phyloP scores from a whole-genome alignment of 75 land plant species.

The Sequoiadendron giganteum region DNA sequence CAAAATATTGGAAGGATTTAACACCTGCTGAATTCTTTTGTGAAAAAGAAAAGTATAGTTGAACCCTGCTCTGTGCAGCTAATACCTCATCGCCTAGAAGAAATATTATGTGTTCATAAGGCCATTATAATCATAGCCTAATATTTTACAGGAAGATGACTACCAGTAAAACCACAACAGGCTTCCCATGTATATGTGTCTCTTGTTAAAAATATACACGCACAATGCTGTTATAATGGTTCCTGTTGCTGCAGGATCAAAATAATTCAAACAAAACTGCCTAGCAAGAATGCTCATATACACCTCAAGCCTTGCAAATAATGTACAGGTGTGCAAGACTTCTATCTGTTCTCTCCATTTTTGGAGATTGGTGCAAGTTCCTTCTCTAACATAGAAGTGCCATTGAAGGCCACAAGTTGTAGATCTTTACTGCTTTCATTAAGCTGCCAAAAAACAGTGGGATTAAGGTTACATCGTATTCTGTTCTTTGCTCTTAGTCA shows the following conservation, averaged over 20 bases:
- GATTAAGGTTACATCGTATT: background rate
- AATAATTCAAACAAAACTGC: background rate
- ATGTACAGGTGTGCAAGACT: background rate
- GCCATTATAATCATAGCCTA: background rate
- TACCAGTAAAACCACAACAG: background rate
- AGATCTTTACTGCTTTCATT: conserved; percentile 18
- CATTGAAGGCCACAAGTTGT: conserved; percentile 42
- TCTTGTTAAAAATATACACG: background rate
- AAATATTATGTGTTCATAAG: background rate
- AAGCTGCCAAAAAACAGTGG: conserved; percentile 28
- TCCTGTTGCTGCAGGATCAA: background rate
- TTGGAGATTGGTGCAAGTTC: background rate
- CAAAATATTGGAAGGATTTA: no score
- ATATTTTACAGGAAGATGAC: background rate
- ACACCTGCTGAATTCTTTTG: background rate
- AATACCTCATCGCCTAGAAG: background rate
- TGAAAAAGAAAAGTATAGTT: background rate
- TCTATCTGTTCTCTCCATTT: background rate
- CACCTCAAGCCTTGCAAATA: background rate
- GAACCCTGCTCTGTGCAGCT: background rate
- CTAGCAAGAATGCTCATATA: background rate
- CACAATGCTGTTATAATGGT: background rate
- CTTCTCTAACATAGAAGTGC: conserved; percentile 46
- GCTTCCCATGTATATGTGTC: background rate
- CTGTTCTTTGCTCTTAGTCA: background rate